Percentiles rank a stretch among this genome's conserved stretches.
These are phyloP conservation scores for Hypomontagnella monticulosa DNA, from an alignment of 495 filamentous ascomycete species.

Conservation along the genomic window DNA sequence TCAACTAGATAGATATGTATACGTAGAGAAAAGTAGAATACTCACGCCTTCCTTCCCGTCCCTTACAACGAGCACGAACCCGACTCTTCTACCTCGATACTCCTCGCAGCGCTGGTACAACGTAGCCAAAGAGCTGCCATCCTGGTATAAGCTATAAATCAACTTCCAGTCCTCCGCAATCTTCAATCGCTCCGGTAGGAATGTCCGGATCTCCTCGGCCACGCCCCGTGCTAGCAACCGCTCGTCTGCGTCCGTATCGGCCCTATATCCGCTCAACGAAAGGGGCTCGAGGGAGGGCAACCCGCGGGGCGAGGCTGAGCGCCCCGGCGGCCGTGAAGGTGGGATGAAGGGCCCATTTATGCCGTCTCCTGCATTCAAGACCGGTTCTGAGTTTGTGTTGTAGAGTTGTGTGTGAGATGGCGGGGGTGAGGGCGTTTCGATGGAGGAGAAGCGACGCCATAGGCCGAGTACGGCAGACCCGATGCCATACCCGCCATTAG, in stretches of 20 bases:
- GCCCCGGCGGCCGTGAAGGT: constrained; percentile 36
- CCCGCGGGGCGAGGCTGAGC: constrained; percentile 51
- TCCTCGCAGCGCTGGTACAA: constrained; percentile 78
- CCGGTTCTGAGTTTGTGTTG: constrained; percentile 26
- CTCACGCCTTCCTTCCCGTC: constrained; percentile 78
- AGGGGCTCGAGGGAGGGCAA: constrained; percentile 58
- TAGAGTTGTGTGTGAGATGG: constrained; percentile 40
- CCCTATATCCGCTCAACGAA: constrained; percentile 51
- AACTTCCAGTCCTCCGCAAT: constrained; percentile 87
- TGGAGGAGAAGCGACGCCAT: constrained; percentile 48
- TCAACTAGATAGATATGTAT: not conserved
- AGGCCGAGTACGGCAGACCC: constrained; percentile 44
- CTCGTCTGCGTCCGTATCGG: constrained; percentile 49
- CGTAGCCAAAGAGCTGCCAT: constrained; percentile 87
- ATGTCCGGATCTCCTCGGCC: constrained; percentile 92
- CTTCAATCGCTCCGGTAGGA: constrained; percentile 86
- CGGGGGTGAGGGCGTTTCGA: constrained; percentile 40
- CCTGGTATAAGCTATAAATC: constrained; percentile 89
- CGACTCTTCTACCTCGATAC: constrained; percentile 73
- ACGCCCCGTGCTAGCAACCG: constrained; percentile 73
- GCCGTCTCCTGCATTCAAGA: constrained; percentile 41
- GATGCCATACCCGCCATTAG: constrained; percentile 40
- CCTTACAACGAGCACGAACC: constrained; percentile 86
- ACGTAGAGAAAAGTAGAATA: constrained; percentile 28
- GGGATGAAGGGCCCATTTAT: constrained; percentile 54